Percentiles rank a stretch among this genome's conserved stretches.
These are phyloP conservation scores for Acaromyces ingoldii DNA, from an alignment of 1,284 basidiomycete genomes.

Conservation along the genomic window DNA sequence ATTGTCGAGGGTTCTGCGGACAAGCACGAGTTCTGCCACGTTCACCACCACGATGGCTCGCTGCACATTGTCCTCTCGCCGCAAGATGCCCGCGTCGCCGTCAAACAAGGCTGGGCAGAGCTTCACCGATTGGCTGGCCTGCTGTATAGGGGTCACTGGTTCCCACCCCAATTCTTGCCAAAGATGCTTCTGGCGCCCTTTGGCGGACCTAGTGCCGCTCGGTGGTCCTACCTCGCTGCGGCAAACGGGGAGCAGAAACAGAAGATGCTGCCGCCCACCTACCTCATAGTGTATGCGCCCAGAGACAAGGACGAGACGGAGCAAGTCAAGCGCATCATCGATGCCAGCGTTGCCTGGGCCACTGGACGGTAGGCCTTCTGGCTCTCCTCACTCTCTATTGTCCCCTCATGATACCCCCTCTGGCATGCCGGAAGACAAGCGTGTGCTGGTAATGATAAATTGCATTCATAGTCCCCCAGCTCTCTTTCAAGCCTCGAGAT, in stretches of 20 bases:
- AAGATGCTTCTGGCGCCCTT: neutral
- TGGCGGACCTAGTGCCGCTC: neutral
- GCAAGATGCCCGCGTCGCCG: conserved; percentile 18
- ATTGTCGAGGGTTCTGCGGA: neutral
- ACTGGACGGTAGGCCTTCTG: too few species aligned
- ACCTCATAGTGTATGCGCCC: conserved; percentile 25
- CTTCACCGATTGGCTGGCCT: conserved; percentile 28
- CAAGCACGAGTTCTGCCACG: conserved; percentile 22
- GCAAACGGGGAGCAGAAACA: neutral
- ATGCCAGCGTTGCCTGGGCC: conserved; percentile 19
- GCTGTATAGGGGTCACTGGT: conserved; percentile 6
- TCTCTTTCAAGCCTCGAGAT: too few species aligned
- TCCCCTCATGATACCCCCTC: too few species aligned
- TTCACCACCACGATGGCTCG: conserved; percentile 26
- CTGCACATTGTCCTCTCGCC: conserved; percentile 28
- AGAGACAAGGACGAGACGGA: conserved; percentile 20
- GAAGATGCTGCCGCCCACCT: conserved; percentile 27
- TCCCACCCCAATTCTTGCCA: conserved; percentile 4
- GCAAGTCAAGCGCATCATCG: conserved; percentile 17
- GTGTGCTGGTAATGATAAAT: too few species aligned
- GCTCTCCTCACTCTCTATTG: too few species aligned
- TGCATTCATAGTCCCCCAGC: too few species aligned
- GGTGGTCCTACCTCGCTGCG: conserved; percentile 3
- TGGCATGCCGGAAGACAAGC: too few species aligned
- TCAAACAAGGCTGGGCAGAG: conserved; percentile 27